Evolutionary conservation across 2,329 filamentous ascomycete species (phyloP).

Genomic region (Aspergillus proliferans): DNA sequence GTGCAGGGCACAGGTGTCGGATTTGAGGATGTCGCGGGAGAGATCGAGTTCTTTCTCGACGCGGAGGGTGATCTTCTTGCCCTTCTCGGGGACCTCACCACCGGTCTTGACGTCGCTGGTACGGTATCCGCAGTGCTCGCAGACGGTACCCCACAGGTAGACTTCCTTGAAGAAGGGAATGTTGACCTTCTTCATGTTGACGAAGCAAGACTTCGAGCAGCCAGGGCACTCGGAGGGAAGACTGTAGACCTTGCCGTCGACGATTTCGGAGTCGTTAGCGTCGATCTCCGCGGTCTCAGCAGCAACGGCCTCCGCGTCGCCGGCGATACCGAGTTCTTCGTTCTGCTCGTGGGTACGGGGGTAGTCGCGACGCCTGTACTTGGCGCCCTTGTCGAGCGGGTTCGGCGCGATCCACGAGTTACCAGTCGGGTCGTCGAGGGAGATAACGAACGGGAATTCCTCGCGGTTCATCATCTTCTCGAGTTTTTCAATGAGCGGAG

Average conservation of each 20-base stretch:
- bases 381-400: conserved; percentile 66
- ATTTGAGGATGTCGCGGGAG: conserved; percentile 89
- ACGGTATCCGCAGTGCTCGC: conserved; percentile 85
- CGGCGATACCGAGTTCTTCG: conserved; percentile 68
- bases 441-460: conserved; percentile 79
- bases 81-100: conserved; percentile 79
- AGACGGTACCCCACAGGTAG: conserved; percentile 89
- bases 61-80: conserved; percentile 72
- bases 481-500: conserved; percentile 66
- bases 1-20: conserved; percentile 79
- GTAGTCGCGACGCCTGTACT: conserved; percentile 84
- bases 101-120: conserved; percentile 98
- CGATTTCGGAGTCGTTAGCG: conserved; percentile 68
- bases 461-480: conserved; percentile 71
- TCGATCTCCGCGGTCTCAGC: conserved; percentile 44
- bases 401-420: conserved; percentile 96
- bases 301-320: conserved; percentile 27
- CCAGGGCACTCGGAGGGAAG: conserved; percentile 90
- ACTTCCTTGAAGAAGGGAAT: conserved; percentile 98
- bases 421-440: conserved; percentile 82
- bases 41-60: conserved; percentile 68
- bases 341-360: conserved; percentile 80
- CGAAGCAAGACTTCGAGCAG: conserved; percentile 76
- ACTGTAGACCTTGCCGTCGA: conserved; percentile 86
- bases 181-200: conserved; percentile 98